Conservation (phyloP, 768 basidiomycete genomes). For the Phaeolepiota aurea region DNA sequence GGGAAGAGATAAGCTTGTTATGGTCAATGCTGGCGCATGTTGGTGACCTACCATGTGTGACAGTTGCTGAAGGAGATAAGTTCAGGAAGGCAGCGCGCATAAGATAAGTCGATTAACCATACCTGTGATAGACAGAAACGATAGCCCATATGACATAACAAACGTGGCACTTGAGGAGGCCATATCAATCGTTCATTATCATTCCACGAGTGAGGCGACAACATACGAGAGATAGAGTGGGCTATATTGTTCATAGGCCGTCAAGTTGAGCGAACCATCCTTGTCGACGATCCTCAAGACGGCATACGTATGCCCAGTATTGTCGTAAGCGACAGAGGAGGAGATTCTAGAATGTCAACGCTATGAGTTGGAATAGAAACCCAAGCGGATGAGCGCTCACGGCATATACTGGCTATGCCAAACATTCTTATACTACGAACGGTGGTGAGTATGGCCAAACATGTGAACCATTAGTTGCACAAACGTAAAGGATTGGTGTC, state of each 20-base stretch:
- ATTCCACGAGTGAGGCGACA: background rate
- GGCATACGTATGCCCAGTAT: slow-evolving; percentile 40
- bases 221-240: slow-evolving; percentile 39
- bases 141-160: slow-evolving; percentile 47
- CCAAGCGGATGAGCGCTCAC: slow-evolving; percentile 20
- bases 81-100: background rate
- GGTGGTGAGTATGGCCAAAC: no score
- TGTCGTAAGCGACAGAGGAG: slow-evolving; percentile 49
- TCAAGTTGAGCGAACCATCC: slow-evolving; percentile 29
- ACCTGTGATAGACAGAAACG: slow-evolving; percentile 59
- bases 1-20: background rate
- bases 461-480: no score
- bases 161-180: slow-evolving; percentile 36
- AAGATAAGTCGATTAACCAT: slow-evolving; percentile 6
- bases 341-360: slow-evolving; percentile 26
- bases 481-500: slow-evolving; percentile 37
- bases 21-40: no score
- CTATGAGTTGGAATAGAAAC: slow-evolving; percentile 14
- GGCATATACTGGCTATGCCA: slow-evolving; percentile 55
- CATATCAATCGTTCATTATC: background rate
- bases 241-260: slow-evolving; percentile 38
- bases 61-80: slow-evolving; percentile 25
- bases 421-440: slow-evolving; percentile 37
- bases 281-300: slow-evolving; percentile 31
- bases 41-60: slow-evolving; percentile 28